phyloP scores from a whole-genome alignment of 2,329 filamentous ascomycete species.

The Calonectria pteridis region DNA sequence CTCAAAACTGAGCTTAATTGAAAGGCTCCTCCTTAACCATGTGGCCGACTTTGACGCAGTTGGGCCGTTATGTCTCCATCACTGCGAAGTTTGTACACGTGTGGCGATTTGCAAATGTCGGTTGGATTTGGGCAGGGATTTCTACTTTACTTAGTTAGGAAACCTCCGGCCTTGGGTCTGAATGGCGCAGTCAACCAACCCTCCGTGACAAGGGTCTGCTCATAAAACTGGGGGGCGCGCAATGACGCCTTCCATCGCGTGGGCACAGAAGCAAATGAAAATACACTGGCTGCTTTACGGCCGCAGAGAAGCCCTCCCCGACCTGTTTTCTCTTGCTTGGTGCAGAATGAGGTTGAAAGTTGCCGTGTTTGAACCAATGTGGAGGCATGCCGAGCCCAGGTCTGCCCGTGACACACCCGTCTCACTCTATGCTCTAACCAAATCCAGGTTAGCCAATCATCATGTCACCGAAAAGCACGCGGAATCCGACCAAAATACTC shows the following conservation, averaged over 20 bases:
- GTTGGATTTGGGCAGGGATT: not conserved
- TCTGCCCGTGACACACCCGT: too few relatives aligned
- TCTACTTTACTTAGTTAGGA: not conserved
- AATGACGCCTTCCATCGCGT: not conserved
- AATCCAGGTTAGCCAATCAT: not conserved
- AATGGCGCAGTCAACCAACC: not conserved
- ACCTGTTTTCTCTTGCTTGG: not conserved
- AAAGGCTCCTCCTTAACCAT: not conserved
- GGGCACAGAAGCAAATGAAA: not conserved
- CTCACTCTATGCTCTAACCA: not conserved
- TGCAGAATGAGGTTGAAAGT: not conserved
- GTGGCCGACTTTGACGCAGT: not conserved
- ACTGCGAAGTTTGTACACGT: not conserved
- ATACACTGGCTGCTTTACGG: not conserved
- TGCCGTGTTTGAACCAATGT: not conserved
- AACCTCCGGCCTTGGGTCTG: not conserved
- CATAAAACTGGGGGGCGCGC: not conserved
- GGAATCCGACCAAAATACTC: too few relatives aligned
- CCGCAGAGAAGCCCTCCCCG: not conserved
- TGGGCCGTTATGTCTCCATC: not conserved
- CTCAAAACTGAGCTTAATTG: not conserved
- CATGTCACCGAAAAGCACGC: too few relatives aligned
- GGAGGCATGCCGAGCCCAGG: not conserved
- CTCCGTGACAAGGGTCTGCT: not conserved
- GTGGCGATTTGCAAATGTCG: not conserved